Conservation (phyloP, 352 stramenopile species). For the Globisporangium okanoganense region DNA sequence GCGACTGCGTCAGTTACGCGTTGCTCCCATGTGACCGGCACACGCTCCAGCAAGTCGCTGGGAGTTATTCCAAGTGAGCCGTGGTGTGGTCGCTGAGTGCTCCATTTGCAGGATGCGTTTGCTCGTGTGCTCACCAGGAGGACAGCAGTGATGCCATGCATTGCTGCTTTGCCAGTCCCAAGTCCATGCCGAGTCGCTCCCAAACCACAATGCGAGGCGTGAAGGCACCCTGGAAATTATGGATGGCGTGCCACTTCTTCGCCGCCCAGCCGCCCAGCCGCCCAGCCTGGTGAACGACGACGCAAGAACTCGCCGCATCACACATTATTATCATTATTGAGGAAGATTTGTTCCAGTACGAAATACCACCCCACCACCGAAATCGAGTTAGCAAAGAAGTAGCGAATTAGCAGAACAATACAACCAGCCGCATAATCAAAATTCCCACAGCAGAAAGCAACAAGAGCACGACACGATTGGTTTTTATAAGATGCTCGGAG, state of each 20-base stretch:
- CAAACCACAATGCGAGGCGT: background rate
- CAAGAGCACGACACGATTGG: conserved; percentile 3
- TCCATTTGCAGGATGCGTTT: too few species aligned
- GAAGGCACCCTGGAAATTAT: background rate
- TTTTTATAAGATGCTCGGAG: conserved; percentile 37
- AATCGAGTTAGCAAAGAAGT: background rate
- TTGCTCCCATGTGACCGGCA: background rate
- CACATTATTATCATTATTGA: conserved; percentile 10
- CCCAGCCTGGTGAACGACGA: background rate
- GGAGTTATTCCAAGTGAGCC: too few species aligned
- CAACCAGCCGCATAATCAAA: too few species aligned
- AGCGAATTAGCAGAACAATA: conserved; percentile 4
- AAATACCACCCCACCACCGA: conserved; percentile 7
- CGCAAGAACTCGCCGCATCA: too few species aligned
- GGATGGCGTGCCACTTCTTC: background rate
- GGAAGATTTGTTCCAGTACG: conserved; percentile 14
- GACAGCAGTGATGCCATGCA: too few species aligned
- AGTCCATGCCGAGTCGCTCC: background rate
- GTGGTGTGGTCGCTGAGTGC: too few species aligned
- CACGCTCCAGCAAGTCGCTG: background rate
- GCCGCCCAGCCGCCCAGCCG: background rate
- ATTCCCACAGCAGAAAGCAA: conserved; percentile 2
- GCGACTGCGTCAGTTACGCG: background rate
- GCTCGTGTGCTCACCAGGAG: too few species aligned
- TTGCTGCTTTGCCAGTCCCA: background rate